These are phyloP conservation scores for Hymenoscyphus infarciens DNA, from an alignment of 2,329 filamentous ascomycete species.

Conservation along the genomic window DNA sequence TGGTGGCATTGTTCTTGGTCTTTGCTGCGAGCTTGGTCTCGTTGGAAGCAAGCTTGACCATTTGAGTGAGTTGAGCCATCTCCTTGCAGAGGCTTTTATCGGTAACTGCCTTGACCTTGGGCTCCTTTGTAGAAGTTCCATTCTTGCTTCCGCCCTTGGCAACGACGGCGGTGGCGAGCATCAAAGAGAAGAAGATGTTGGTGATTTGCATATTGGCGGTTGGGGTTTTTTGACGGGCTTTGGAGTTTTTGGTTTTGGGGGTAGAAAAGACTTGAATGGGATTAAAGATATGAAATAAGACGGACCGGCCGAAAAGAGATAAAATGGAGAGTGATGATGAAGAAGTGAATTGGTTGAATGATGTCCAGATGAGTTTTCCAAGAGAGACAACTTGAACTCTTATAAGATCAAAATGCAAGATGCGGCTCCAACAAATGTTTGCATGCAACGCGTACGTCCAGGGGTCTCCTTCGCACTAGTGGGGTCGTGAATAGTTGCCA, in stretches of 20 bases:
- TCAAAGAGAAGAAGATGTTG: conserved; percentile 25
- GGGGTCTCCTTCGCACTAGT: background rate
- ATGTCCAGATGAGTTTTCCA: conserved; percentile 22
- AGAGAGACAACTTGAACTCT: conserved; percentile 14
- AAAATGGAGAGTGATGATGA: conserved; percentile 13
- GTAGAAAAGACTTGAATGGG: conserved; percentile 8
- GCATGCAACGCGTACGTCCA: background rate
- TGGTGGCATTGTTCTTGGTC: conserved; percentile 38
- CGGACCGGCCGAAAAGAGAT: conserved; percentile 28
- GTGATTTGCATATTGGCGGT: conserved; percentile 28
- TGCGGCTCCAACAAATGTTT: conserved; percentile 10
- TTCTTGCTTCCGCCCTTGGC: conserved; percentile 33
- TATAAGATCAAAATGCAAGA: conserved; percentile 3
- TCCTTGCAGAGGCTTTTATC: conserved; percentile 36
- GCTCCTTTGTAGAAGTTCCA: conserved; percentile 19
- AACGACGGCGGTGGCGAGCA: conserved; percentile 24
- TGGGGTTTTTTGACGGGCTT: conserved; percentile 13
- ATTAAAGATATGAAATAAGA: conserved; percentile 18
- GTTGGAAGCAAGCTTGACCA: conserved; percentile 38
- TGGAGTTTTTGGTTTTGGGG: conserved; percentile 10
- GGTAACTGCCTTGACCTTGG: conserved; percentile 25
- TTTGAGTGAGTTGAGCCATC: conserved; percentile 32
- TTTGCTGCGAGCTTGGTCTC: conserved; percentile 35
- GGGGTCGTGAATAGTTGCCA: conserved; percentile 6
- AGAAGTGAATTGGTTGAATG: conserved; percentile 19